phyloP scores from a whole-genome alignment of 257 asterid species.

The Salvia miltiorrhiza region DNA sequence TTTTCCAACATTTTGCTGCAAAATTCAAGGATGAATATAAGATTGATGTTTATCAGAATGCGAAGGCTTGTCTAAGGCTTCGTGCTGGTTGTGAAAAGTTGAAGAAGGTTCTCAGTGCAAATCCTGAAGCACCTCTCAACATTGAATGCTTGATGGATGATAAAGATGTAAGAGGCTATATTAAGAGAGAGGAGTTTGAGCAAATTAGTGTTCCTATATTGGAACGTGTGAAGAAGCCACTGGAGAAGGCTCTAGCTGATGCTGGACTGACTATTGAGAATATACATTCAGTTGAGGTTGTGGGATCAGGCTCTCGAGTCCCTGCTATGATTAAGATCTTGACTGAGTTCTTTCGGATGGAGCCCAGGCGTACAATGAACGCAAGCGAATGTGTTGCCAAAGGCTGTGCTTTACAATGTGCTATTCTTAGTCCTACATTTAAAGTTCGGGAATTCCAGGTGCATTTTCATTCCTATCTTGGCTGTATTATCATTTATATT shows the following conservation, averaged over 20 bases:
- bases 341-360: conserved; percentile 83
- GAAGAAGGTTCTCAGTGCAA: conserved; percentile 91
- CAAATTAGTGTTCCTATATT: conserved; percentile 72
- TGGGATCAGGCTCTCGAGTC: conserved; percentile 94
- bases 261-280: conserved; percentile 64
- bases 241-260: conserved; percentile 87
- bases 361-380: conserved; percentile 97
- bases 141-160: conserved; percentile 96
- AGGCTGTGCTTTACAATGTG: conserved; percentile 88
- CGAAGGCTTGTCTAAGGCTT: conserved; percentile 87
- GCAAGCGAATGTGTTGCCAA: conserved; percentile 97
- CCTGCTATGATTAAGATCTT: conserved; percentile 82
- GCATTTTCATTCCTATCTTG: not conserved
- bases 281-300: conserved; percentile 81
- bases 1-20: conserved; percentile 84
- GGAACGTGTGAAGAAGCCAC: conserved; percentile 88
- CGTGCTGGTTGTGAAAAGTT: conserved; percentile 91
- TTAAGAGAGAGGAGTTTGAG: conserved; percentile 93
- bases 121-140: conserved; percentile 87
- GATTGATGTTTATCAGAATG: conserved; percentile 87
- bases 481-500: not conserved
- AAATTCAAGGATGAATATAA: conserved; percentile 89
- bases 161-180: conserved; percentile 86
- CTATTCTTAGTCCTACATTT: conserved; percentile 88
- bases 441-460: conserved; percentile 97